These are phyloP conservation scores for Fraxinus americana DNA, from an alignment of 257 asterid genomes.

Conservation along the genomic window DNA sequence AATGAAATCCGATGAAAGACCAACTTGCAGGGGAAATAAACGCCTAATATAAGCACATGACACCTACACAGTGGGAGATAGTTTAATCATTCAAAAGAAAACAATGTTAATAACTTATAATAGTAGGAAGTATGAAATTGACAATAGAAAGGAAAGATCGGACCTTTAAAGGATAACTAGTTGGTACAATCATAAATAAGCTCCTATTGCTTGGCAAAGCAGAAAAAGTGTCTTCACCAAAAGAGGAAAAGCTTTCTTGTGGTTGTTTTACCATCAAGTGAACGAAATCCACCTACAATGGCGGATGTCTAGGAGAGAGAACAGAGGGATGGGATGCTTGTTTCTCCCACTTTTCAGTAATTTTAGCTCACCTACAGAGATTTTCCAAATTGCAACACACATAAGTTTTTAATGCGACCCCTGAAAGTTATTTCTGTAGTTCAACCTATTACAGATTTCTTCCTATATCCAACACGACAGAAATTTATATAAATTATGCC, in stretches of 20 bases:
- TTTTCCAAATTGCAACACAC: background rate
- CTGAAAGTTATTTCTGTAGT: background rate
- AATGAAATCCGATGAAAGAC: slow-evolving; percentile 41
- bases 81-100: background rate
- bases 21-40: slow-evolving; percentile 41
- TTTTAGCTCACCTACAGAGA: background rate
- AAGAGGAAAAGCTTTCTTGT: background rate
- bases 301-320: too few species aligned
- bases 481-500: background rate
- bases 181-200: background rate
- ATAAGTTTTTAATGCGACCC: background rate
- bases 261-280: too few species aligned
- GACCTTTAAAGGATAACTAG: too few species aligned
- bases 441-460: background rate
- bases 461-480: background rate
- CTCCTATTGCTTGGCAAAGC: background rate
- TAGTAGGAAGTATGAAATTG: too few species aligned
- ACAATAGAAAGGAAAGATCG: too few species aligned
- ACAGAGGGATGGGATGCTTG: too few species aligned
- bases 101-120: background rate
- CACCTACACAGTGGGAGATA: background rate
- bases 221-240: background rate
- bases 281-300: too few species aligned
- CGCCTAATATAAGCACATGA: background rate
- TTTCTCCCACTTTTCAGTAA: background rate